A percentile compares a stretch with the other conserved stretches of the same genome.
phyloP scores from a whole-genome alignment of 768 basidiomycete genomes.

The Rhizopogon salebrosus region DNA sequence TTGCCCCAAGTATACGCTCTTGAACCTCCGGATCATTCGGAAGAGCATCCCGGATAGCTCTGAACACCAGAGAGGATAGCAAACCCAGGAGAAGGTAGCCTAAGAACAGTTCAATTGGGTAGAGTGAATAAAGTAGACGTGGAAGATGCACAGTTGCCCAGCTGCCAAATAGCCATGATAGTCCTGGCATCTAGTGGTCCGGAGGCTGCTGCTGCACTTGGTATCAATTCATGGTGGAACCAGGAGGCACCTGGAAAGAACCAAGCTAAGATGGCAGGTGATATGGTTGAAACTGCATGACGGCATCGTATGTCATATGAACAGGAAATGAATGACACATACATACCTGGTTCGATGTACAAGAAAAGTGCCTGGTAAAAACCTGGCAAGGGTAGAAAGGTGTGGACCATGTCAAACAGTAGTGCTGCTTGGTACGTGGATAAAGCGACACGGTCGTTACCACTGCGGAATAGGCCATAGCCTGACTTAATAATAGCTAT shows the following conservation, averaged over 20 bases:
- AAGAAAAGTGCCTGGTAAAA: constrained; percentile 60
- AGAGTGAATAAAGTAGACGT: not conserved
- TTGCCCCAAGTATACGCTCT: constrained; percentile 63
- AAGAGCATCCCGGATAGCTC: constrained; percentile 58
- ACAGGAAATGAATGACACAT: constrained; percentile 1
- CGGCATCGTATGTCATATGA: constrained; percentile 15
- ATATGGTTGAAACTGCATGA: constrained; percentile 44
- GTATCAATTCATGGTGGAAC: constrained; percentile 66
- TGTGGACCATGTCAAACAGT: constrained; percentile 10
- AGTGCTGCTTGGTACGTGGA: not conserved
- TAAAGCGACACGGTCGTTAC: too few relatives aligned
- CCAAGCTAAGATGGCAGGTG: constrained; percentile 49
- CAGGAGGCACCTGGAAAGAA: constrained; percentile 55
- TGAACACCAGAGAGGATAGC: constrained; percentile 61
- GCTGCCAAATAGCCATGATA: constrained; percentile 61
- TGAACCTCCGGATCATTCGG: constrained; percentile 53
- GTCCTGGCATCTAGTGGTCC: constrained; percentile 42
- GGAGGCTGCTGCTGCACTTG: constrained; percentile 28
- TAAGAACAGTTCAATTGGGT: constrained; percentile 13
- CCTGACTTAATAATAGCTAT: too few relatives aligned
- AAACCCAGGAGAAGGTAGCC: constrained; percentile 63
- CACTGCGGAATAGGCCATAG: too few relatives aligned
- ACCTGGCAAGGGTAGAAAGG: constrained; percentile 56
- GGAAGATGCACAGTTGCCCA: constrained; percentile 52
- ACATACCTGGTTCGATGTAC: constrained; percentile 57